Conservation (phyloP, 768 basidiomycete species). For the Panellus pusillus region DNA sequence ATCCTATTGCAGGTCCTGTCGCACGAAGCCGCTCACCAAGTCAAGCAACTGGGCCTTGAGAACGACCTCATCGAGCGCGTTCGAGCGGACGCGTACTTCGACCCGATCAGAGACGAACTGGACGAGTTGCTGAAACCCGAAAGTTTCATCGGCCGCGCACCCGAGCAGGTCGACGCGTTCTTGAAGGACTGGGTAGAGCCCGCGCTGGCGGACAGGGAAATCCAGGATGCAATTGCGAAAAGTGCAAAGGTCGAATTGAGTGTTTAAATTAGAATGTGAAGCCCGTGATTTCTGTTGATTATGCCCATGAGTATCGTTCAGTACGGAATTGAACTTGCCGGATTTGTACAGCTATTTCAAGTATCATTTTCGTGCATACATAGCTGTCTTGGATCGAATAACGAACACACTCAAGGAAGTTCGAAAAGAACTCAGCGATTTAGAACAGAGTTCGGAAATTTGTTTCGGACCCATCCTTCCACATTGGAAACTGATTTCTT, state of each 20-base stretch:
- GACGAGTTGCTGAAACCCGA: constrained; percentile 78
- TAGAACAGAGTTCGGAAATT: background rate
- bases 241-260: constrained; percentile 64
- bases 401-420: background rate
- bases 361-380: too few species aligned
- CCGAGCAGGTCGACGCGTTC: constrained; percentile 92
- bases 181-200: constrained; percentile 84
- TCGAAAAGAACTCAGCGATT: background rate
- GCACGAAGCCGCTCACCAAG: constrained; percentile 91
- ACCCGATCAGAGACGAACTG: constrained; percentile 79
- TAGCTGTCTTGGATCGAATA: constrained; percentile 3
- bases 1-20: too few species aligned
- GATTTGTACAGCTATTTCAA: too few species aligned
- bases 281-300: too few species aligned
- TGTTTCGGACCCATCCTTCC: background rate
- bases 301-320: background rate
- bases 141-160: constrained; percentile 92
- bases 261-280: constrained; percentile 38
- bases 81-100: constrained; percentile 80
- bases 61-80: constrained; percentile 95
- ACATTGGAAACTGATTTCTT: background rate
- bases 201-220: constrained; percentile 62
- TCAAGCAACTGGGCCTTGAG: constrained; percentile 91
- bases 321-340: background rate
- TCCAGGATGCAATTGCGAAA: constrained; percentile 50